phyloP scores from a whole-genome alignment of 257 asterid species.

The Solanum pimpinellifolium region DNA sequence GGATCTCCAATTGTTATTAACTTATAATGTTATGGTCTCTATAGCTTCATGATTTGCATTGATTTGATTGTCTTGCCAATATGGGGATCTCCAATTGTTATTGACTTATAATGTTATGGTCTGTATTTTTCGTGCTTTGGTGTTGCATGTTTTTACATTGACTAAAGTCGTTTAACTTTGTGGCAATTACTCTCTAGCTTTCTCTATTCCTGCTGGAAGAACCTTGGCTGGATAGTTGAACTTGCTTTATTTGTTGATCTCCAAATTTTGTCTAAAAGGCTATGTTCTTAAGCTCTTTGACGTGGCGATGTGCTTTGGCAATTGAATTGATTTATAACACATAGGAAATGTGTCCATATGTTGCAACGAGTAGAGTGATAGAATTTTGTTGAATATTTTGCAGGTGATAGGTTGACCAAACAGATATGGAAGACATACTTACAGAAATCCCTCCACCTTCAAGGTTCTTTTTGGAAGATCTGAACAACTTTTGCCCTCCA shows the following conservation, averaged over 20 bases:
- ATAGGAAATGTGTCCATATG: background rate
- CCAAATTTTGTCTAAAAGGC: background rate
- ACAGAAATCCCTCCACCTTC: slow-evolving; percentile 95
- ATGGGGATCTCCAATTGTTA: background rate
- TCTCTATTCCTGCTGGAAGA: background rate
- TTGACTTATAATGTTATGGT: background rate
- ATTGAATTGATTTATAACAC: background rate
- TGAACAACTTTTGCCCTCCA: slow-evolving; percentile 81
- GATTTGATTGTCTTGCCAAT: background rate
- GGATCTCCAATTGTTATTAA: background rate
- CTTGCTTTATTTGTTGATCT: background rate
- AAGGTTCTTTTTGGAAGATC: slow-evolving; percentile 75
- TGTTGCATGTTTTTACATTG: background rate
- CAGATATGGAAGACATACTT: slow-evolving; percentile 82
- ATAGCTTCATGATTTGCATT: background rate
- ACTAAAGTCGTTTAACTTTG: background rate
- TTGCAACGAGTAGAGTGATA: background rate
- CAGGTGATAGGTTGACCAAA: slow-evolving; percentile 17
- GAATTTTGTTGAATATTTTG: background rate
- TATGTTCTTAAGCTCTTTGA: background rate
- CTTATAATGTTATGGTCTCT: background rate
- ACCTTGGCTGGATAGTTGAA: background rate
- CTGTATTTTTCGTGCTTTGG: background rate
- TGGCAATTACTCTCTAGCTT: background rate
- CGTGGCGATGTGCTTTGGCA: background rate